A percentile compares a stretch with the other conserved stretches of the same genome.
phyloP scores from a whole-genome alignment of 495 filamentous ascomycete genomes.

The Emericellopsis terricola region DNA sequence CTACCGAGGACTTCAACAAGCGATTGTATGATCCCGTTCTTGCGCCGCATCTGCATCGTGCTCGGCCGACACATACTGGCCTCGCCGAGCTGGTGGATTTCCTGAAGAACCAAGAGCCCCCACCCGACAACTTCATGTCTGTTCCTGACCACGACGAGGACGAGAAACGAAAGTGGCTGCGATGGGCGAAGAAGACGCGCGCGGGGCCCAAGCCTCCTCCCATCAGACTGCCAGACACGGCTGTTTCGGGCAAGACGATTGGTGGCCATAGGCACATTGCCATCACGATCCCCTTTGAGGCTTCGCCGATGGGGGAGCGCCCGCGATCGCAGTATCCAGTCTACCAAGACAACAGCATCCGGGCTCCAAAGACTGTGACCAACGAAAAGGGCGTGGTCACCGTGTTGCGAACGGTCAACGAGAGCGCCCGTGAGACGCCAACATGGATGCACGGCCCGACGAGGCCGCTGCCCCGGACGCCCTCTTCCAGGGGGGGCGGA shows the following conservation, averaged over 20 bases:
- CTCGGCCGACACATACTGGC: conserved; percentile 3
- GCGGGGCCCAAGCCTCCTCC: conserved; percentile 6
- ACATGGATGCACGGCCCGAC: conserved; percentile 3
- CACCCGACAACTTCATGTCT: conserved; percentile 18
- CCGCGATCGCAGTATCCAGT: conserved; percentile 3
- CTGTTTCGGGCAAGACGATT: conserved; percentile 20
- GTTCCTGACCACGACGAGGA: conserved; percentile 8
- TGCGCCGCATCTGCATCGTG: not conserved
- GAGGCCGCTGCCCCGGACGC: not conserved
- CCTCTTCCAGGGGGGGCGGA: not conserved
- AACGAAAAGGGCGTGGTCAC: conserved; percentile 6
- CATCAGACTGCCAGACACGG: conserved; percentile 25
- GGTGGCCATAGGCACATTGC: conserved; percentile 28
- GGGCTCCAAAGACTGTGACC: conserved; percentile 1
- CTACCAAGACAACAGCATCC: not conserved
- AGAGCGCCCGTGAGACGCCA: conserved; percentile 12
- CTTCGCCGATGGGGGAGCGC: conserved; percentile 7
- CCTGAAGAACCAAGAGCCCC: conserved; percentile 14
- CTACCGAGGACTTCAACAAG: not conserved
- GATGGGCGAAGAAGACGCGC: conserved; percentile 3
- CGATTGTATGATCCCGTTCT: not conserved
- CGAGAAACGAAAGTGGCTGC: conserved; percentile 10
- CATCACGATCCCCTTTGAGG: conserved; percentile 28
- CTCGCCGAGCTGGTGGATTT: conserved; percentile 15
- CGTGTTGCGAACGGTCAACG: conserved; percentile 9